phyloP scores from a whole-genome alignment of 768 basidiomycete species.

The Galerina sulciceps region DNA sequence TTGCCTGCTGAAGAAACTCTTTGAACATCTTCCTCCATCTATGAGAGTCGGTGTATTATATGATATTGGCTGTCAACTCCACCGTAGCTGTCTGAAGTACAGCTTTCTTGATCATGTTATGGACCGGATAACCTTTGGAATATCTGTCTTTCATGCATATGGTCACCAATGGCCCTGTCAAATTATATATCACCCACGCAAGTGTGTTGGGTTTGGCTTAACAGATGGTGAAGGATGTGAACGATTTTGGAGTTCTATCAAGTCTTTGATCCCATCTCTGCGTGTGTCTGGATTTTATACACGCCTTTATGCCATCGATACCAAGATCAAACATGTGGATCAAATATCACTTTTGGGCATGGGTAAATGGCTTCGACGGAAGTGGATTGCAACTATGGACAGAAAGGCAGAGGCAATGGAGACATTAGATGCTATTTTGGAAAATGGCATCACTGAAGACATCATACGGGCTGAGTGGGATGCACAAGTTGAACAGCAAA shows the following conservation, averaged over 20 bases:
- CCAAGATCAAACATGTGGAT: constrained; percentile 11
- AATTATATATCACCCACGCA: constrained; percentile 37
- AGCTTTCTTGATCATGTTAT: constrained; percentile 27
- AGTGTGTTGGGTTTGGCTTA: constrained; percentile 31
- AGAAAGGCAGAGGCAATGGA: neutral
- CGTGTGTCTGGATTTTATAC: constrained; percentile 11
- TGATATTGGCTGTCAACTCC: constrained; percentile 41
- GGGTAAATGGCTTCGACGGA: constrained; percentile 4
- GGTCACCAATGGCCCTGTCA: constrained; percentile 45
- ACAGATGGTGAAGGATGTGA: constrained; percentile 35
- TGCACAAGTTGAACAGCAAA: constrained; percentile 10
- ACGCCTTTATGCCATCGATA: constrained; percentile 12
- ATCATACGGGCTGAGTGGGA: constrained; percentile 18
- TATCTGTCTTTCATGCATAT: constrained; percentile 42
- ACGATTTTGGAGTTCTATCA: constrained; percentile 1
- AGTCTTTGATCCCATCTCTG: constrained; percentile 14
- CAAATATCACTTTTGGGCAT: neutral
- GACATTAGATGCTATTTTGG: too few species aligned
- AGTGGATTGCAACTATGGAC: neutral
- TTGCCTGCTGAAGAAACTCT: constrained; percentile 33
- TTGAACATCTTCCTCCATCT: constrained; percentile 31
- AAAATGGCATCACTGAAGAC: too few species aligned
- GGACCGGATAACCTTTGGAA: constrained; percentile 27
- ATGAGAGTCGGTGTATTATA: constrained; percentile 30
- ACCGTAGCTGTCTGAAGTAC: constrained; percentile 28